phyloP scores from a whole-genome alignment of 306 rosid species.

The Cicer bijugum region DNA sequence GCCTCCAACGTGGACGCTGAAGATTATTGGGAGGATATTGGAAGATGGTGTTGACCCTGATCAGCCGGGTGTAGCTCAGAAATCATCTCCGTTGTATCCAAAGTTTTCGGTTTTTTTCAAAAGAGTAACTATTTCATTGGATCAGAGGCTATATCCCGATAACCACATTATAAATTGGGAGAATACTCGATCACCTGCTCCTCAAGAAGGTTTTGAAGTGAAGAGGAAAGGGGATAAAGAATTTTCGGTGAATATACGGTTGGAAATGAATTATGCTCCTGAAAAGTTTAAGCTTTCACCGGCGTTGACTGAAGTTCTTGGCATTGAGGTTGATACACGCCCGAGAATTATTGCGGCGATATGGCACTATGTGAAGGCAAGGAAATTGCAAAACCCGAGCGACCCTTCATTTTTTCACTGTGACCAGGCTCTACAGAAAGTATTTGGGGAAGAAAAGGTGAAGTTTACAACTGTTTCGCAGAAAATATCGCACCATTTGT shows the following conservation, averaged over 20 bases:
- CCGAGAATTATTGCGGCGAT: constrained; percentile 94
- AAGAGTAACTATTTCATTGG: constrained; percentile 87
- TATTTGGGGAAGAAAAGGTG: constrained; percentile 94
- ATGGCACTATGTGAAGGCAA: constrained; percentile 99
- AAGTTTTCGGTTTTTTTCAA: constrained; percentile 92
- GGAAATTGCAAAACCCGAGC: constrained; percentile 85
- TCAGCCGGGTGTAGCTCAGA: constrained; percentile 87
- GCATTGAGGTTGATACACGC: constrained; percentile 98
- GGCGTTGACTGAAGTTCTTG: constrained; percentile 92
- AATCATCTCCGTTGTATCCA: constrained; percentile 78
- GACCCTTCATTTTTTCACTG: constrained; percentile 87
- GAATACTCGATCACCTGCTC: constrained; percentile 77
- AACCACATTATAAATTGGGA: constrained; percentile 85
- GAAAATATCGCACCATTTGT: constrained; percentile 91
- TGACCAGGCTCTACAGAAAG: constrained; percentile 89
- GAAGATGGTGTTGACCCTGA: constrained; percentile 98
- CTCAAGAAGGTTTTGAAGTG: constrained; percentile 98
- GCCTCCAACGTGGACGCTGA: constrained; percentile 93
- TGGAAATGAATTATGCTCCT: constrained; percentile 93
- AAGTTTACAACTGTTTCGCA: constrained; percentile 91
- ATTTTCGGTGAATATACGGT: constrained; percentile 67
- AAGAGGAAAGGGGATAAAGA: constrained; percentile 97
- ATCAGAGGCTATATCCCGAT: constrained; percentile 94
- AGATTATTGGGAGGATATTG: constrained; percentile 92
- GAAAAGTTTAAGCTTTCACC: constrained; percentile 94